Evolutionary conservation across 192 early-diverging fungal genomes (phyloP).

Genomic region (Rhizophagus clarus): DNA sequence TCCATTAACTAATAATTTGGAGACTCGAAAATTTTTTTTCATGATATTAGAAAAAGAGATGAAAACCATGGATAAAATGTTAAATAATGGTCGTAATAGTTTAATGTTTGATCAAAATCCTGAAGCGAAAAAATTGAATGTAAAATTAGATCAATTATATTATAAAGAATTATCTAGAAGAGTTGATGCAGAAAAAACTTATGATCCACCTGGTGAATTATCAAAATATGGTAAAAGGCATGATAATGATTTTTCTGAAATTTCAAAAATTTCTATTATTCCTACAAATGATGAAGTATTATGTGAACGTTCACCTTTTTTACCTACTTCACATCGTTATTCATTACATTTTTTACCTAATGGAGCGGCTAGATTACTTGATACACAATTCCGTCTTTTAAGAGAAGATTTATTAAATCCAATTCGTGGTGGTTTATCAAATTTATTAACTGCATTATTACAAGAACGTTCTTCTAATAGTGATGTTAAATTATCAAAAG

Average conservation of each 20-base stretch:
- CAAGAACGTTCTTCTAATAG: slow-evolving; percentile 1
- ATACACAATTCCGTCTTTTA: slow-evolving; percentile 65
- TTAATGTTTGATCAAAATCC: too few species aligned
- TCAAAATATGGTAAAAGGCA: slow-evolving; percentile 47
- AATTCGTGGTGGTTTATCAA: slow-evolving; percentile 47
- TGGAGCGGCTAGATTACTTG: slow-evolving; percentile 52
- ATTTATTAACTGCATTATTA: slow-evolving; percentile 35
- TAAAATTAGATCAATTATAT: too few species aligned
- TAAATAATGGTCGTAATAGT: neutral
- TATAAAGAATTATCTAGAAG: neutral
- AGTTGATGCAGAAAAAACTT: neutral
- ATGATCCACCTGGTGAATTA: slow-evolving; percentile 33
- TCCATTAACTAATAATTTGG: neutral
- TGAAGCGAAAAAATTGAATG: too few species aligned
- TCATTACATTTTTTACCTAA: slow-evolving; percentile 49
- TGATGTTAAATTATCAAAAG: too few species aligned
- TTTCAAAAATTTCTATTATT: slow-evolving; percentile 50
- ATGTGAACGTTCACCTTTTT: slow-evolving; percentile 38
- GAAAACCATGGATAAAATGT: slow-evolving; percentile 6
- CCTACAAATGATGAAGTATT: slow-evolving; percentile 58
- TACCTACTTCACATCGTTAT: slow-evolving; percentile 44
- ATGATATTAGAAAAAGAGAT: slow-evolving; percentile 23
- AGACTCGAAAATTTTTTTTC: neutral
- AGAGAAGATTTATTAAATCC: too few species aligned
- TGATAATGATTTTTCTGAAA: slow-evolving; percentile 54